A percentile compares a stretch with the other conserved stretches of the same genome.
Conservation (phyloP, 2,329 filamentous ascomycete species). For the Cordyceps tenuipes region DNA sequence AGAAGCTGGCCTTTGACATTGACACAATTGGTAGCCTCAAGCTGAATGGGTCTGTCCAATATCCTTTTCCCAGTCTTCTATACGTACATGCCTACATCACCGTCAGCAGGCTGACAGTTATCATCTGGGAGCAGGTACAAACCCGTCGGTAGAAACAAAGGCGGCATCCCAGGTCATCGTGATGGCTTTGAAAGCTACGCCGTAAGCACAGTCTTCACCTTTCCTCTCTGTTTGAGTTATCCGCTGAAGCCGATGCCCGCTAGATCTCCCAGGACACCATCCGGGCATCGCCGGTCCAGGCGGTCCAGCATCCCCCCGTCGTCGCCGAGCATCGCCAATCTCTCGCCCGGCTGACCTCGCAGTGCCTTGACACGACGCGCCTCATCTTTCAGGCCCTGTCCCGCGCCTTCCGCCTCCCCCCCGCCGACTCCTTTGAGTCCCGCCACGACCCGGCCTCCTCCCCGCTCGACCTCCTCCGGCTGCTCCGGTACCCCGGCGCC, state of each 20-base stretch:
- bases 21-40: neutral
- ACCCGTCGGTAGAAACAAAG: neutral
- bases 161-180: neutral
- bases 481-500: neutral
- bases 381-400: neutral
- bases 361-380: neutral
- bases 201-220: neutral
- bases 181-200: slow-evolving; percentile 7
- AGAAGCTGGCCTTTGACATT: slow-evolving; percentile 1
- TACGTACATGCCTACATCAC: neutral
- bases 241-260: neutral
- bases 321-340: neutral
- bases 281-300: neutral
- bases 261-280: neutral
- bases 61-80: neutral
- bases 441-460: neutral
- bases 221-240: no score
- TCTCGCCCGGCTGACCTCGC: neutral
- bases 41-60: neutral
- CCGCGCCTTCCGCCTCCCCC: neutral
- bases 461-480: neutral
- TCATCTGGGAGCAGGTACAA: neutral
- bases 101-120: neutral
- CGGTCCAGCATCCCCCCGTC: neutral
- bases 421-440: neutral